phyloP scores from a whole-genome alignment of 1,284 basidiomycete genomes.

The Naganishia sp. region DNA sequence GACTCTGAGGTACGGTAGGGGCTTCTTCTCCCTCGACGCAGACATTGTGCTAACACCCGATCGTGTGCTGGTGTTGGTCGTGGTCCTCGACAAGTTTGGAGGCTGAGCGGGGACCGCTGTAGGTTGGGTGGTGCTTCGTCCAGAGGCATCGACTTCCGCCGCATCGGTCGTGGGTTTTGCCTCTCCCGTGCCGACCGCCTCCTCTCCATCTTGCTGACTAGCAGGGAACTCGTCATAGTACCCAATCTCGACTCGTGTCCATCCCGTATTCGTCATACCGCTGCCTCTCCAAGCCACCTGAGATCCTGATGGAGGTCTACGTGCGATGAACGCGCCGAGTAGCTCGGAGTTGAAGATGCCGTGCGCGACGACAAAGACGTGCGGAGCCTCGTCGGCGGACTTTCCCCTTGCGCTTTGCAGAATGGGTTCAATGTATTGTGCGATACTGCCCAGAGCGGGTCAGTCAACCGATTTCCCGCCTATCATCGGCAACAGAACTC shows the following conservation, averaged over 20 bases:
- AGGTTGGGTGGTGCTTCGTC: constrained; percentile 31
- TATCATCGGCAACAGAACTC: constrained; percentile 29
- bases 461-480: neutral
- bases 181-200: constrained; percentile 15
- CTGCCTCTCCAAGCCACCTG: constrained; percentile 50
- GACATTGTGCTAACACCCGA: constrained; percentile 7
- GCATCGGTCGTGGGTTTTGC: constrained; percentile 9
- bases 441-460: constrained; percentile 36
- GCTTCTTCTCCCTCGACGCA: neutral
- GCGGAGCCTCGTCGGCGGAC: constrained; percentile 35
- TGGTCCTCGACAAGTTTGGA: constrained; percentile 30
- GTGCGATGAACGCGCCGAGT: constrained; percentile 46
- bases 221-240: constrained; percentile 38
- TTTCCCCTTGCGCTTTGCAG: constrained; percentile 40
- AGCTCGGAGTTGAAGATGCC: constrained; percentile 55
- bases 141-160: neutral
- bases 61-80: constrained; percentile 20
- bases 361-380: constrained; percentile 53
- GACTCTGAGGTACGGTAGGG: constrained; percentile 40
- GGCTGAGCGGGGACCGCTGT: constrained; percentile 37
- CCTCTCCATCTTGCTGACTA: neutral
- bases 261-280: constrained; percentile 58
- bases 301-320: constrained; percentile 45
- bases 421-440: constrained; percentile 47
- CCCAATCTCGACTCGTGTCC: constrained; percentile 55